These are phyloP conservation scores for Camelina neglecta DNA, from an alignment of 345 rosid genomes.

Conservation along the genomic window DNA sequence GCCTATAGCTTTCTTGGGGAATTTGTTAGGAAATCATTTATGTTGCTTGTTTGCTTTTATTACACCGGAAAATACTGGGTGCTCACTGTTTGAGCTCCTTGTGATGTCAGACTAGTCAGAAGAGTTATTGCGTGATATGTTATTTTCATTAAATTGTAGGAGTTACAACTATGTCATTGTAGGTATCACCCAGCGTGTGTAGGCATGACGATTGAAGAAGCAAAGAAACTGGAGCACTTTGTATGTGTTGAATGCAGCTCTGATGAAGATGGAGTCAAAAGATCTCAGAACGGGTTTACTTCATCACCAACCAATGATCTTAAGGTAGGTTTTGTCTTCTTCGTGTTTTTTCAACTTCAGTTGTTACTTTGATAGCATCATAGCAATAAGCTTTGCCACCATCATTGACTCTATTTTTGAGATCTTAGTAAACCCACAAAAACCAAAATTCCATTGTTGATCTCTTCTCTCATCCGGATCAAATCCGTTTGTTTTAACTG, in stretches of 20 bases:
- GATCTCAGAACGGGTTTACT: slow-evolving; percentile 70
- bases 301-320: slow-evolving; percentile 52
- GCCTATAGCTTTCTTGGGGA: not conserved
- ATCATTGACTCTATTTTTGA: not conserved
- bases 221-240: slow-evolving; percentile 78
- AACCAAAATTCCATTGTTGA: not conserved
- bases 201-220: slow-evolving; percentile 80
- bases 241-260: slow-evolving; percentile 74
- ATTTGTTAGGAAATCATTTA: not conserved
- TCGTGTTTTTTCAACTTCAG: not conserved
- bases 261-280: slow-evolving; percentile 56
- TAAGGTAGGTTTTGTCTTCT: slow-evolving; percentile 50
- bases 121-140: not conserved
- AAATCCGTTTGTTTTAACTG: not conserved
- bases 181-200: slow-evolving; percentile 97
- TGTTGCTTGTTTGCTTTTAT: not conserved
- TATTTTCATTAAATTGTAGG: slow-evolving; percentile 11
- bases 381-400: not conserved
- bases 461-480: not conserved
- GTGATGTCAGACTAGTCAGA: not conserved
- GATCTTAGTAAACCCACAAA: not conserved
- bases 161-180: slow-evolving; percentile 27
- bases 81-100: not conserved
- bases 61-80: not conserved
- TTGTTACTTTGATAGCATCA: not conserved